Evolutionary conservation across 1,139 yeast species (phyloP).

Genomic region (Hemisphaericaspora subhashii): DNA sequence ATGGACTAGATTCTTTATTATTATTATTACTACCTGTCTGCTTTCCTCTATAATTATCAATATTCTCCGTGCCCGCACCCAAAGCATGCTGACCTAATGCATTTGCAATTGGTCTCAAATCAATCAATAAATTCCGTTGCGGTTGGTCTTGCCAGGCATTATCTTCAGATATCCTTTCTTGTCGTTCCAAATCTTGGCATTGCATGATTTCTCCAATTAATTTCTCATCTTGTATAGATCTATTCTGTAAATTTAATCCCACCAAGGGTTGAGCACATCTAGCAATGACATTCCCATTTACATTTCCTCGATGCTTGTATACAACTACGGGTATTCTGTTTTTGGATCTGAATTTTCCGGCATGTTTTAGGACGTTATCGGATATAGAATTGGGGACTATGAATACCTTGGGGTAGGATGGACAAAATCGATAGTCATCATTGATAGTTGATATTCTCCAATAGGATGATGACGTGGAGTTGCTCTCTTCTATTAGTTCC

Average conservation of each 20-base stretch:
- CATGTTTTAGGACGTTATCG: slow-evolving; percentile 79
- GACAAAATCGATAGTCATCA: slow-evolving; percentile 62
- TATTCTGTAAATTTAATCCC: slow-evolving; percentile 75
- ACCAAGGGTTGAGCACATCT: slow-evolving; percentile 93
- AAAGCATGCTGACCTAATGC: slow-evolving; percentile 96
- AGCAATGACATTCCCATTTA: slow-evolving; percentile 77
- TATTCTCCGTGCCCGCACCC: slow-evolving; percentile 95
- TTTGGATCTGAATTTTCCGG: slow-evolving; percentile 83
- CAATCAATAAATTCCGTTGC: slow-evolving; percentile 74
- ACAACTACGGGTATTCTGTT: slow-evolving; percentile 80
- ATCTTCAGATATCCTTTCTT: slow-evolving; percentile 17
- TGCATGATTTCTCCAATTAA: slow-evolving; percentile 71
- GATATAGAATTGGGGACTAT: slow-evolving; percentile 76
- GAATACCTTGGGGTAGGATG: slow-evolving; percentile 69
- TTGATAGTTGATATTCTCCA: slow-evolving; percentile 80
- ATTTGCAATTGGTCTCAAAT: slow-evolving; percentile 88
- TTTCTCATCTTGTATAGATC: slow-evolving; percentile 91
- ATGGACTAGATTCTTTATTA: slow-evolving; percentile 1
- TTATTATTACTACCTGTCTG: slow-evolving; percentile 10
- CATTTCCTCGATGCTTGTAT: slow-evolving; percentile 59
- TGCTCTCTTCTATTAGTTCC: slow-evolving; percentile 40
- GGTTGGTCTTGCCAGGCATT: slow-evolving; percentile 26
- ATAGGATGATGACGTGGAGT: slow-evolving; percentile 21
- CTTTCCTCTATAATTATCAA: slow-evolving; percentile 70
- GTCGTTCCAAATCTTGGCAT: slow-evolving; percentile 38